Conservation (phyloP, 805 yeast genomes). For the Babjeviella inositovora region DNA sequence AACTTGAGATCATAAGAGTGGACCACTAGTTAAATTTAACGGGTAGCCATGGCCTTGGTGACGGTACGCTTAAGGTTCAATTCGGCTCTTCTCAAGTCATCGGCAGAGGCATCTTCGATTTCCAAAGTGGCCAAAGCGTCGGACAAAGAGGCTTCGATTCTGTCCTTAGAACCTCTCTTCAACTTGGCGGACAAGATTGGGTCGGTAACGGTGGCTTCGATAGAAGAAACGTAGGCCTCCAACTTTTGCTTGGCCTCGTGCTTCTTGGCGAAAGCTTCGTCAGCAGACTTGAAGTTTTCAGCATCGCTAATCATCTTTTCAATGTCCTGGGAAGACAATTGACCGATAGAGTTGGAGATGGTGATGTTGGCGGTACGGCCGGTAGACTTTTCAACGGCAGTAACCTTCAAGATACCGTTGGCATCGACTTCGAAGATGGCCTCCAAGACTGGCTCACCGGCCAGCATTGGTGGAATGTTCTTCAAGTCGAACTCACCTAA, state of each 20-base stretch:
- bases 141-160: conserved; percentile 94
- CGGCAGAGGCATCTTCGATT: conserved; percentile 92
- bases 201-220: conserved; percentile 94
- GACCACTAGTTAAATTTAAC: conserved; percentile 42
- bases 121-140: conserved; percentile 97
- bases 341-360: conserved; percentile 97
- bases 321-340: conserved; percentile 90
- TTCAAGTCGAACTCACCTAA: conserved; percentile 98
- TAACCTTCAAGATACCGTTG: conserved; percentile 98
- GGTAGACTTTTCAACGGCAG: conserved; percentile 96
- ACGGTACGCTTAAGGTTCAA: conserved; percentile 98
- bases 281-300: conserved; percentile 97
- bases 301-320: conserved; percentile 99
- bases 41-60: conserved; percentile 98
- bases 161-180: conserved; percentile 94
- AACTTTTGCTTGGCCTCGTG: conserved; percentile 99
- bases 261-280: conserved; percentile 98
- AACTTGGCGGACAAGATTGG: conserved; percentile 95
- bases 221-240: conserved; percentile 94
- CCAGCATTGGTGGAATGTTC: conserved; percentile 96
- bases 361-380: conserved; percentile 98
- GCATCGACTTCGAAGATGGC: conserved; percentile 99
- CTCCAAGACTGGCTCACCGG: conserved; percentile 99
- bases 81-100: conserved; percentile 98
- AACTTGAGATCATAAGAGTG: no score